phyloP scores from a whole-genome alignment of 495 filamentous ascomycete genomes.

The Aspergillus sclerotioniger region DNA sequence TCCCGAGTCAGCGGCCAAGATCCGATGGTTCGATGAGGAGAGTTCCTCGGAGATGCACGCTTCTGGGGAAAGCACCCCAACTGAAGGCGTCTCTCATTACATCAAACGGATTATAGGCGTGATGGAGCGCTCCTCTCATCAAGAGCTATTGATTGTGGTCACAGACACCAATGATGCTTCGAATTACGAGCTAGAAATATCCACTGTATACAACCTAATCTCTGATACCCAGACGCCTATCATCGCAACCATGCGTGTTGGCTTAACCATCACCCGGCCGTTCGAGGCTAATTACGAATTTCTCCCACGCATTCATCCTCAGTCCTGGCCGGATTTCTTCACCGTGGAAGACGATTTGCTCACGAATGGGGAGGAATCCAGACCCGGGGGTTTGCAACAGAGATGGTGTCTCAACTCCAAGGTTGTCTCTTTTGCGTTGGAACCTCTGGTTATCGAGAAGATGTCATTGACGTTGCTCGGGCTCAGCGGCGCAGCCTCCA shows the following conservation, averaged over 20 bases:
- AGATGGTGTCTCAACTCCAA: conserved; percentile 73
- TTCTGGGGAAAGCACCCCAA: conserved; percentile 28
- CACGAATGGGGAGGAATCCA: conserved; percentile 23
- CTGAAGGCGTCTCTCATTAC: conserved; percentile 34
- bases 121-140: conserved; percentile 49
- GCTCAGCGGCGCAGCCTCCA: conserved; percentile 53
- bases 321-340: conserved; percentile 86
- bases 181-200: conserved; percentile 68
- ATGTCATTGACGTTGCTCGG: conserved; percentile 56
- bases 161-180: conserved; percentile 48
- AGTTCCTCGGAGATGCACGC: conserved; percentile 12
- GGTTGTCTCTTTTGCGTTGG: conserved; percentile 71
- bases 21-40: conserved; percentile 46
- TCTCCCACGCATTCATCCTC: conserved; percentile 68
- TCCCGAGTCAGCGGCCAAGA: conserved; percentile 49
- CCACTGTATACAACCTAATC: conserved; percentile 70
- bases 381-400: conserved; percentile 67
- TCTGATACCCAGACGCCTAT: conserved; percentile 84
- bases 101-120: conserved; percentile 36
- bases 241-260: conserved; percentile 62
- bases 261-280: conserved; percentile 70
- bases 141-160: conserved; percentile 33
- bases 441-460: conserved; percentile 65
- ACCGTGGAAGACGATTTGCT: conserved; percentile 43
- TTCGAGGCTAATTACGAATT: conserved; percentile 90